Conservation (phyloP, 139 green algal species). For the Gonium pectorale region DNA sequence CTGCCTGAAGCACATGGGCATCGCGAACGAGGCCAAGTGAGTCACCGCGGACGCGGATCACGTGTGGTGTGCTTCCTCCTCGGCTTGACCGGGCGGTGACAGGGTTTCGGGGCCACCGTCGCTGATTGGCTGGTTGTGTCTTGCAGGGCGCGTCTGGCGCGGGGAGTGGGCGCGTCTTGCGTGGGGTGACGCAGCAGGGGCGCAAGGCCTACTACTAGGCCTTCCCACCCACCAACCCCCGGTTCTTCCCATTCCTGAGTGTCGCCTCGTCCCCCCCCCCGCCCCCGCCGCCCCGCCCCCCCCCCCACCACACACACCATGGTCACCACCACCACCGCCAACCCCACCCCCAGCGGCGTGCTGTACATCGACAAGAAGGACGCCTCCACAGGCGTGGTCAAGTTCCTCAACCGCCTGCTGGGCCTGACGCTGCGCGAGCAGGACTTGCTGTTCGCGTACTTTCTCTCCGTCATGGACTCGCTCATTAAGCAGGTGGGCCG, state of each 20-base stretch:
- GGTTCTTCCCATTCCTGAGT: no score
- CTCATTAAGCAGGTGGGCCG: conserved; percentile 45
- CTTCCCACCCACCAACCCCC: no score
- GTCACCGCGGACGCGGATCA: no score
- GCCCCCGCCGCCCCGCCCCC: background rate
- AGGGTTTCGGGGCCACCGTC: no score
- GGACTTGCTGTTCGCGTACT: conserved; percentile 66
- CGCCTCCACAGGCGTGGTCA: conserved; percentile 40
- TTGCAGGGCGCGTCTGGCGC: no score
- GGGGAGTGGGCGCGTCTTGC: no score
- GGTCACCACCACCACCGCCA: background rate
- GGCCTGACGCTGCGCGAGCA: conserved; percentile 46
- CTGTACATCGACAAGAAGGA: conserved; percentile 8
- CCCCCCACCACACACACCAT: background rate
- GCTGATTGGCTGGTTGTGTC: no score
- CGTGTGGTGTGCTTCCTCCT: no score
- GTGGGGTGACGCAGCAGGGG: no score
- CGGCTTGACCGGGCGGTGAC: no score
- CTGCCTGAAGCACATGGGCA: conserved; percentile 33
- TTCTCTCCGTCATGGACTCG: conserved; percentile 29
- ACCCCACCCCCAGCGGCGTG: background rate
- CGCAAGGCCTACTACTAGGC: no score
- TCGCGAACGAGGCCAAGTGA: background rate
- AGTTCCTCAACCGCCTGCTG: conserved; percentile 64
- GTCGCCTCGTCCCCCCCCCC: background rate